A percentile compares a stretch with the other conserved stretches of the same genome.
These are phyloP conservation scores for Balamuthia mandrillaris DNA, from an alignment of 208 protist genomes.

Conservation along the genomic window DNA sequence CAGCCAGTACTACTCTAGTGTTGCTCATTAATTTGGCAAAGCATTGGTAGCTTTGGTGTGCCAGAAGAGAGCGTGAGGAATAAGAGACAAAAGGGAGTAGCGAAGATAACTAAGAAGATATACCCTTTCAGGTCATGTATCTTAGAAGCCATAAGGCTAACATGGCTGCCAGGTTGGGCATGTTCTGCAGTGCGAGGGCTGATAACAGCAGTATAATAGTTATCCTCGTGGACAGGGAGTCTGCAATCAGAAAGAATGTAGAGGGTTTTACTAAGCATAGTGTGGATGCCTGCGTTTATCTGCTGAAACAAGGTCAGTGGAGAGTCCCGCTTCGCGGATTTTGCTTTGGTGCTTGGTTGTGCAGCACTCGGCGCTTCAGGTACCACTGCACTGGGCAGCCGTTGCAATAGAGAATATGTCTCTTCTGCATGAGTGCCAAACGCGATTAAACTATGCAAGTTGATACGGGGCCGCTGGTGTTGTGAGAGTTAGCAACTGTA, in stretches of 20 bases:
- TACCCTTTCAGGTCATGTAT: neutral
- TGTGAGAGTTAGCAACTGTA: neutral
- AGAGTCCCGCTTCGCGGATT: neutral
- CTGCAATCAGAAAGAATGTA: slow-evolving; percentile 15
- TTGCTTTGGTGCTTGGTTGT: neutral
- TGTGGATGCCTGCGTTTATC: slow-evolving; percentile 12
- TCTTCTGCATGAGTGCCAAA: slow-evolving; percentile 9
- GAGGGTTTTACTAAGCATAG: slow-evolving; percentile 11
- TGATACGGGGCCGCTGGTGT: neutral
- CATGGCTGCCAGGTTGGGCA: no score
- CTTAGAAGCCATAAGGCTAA: no score
- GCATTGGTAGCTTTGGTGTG: neutral
- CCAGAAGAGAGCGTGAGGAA: neutral
- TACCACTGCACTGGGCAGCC: no score
- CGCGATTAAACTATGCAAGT: slow-evolving; percentile 24
- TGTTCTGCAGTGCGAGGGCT: neutral
- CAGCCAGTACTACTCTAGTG: slow-evolving; percentile 18
- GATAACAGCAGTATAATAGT: neutral
- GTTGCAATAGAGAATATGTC: slow-evolving; percentile 1
- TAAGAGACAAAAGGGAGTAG: neutral
- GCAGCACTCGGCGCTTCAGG: neutral
- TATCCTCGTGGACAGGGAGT: neutral
- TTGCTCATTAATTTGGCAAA: slow-evolving; percentile 37
- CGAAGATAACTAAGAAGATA: neutral
- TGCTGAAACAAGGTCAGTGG: neutral